Base-by-base conservation (phyloP, 2,329 filamentous ascomycete species). In the Microthyrium microscopicum region DNA sequence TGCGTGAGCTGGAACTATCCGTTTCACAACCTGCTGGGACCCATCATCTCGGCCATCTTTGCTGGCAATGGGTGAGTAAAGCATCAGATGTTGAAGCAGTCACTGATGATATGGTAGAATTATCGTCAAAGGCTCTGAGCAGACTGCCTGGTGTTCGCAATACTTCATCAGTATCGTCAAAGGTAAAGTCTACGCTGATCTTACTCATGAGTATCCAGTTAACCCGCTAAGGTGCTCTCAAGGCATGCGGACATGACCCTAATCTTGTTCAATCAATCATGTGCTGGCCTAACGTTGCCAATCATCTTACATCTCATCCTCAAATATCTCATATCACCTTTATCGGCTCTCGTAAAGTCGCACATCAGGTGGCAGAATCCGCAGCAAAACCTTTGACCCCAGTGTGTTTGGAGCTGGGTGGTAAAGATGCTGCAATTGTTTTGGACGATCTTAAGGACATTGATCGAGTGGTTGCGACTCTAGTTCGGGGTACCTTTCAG, bases 1-100 rank as follows among this genome's bases (percentile, higher is more conserved):
- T 77, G 87, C 33, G 83, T 98, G 27, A 89, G 80, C 50, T 98
- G 89, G 89, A 98, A 98, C 61, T 95, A 84, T 44, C 55, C 82
- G 28, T 92, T 95, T 56, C 89, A 98, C 60, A 98, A 98, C 56
- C 65, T 95, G 41, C 71, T 95, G 29, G 83, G 81, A 0, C 89
- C 87, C 11, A 70, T 94, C 43, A 91, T 95, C 50, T 85, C 81
- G 43, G 75, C 81, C 12, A 68, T 95, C 32, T 95, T 95, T 52
- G 68, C 85, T 11, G 89, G 89, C 29, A 94, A 95, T 51, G 82
- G 73, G n/a, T n/a, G n/a, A n/a, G n/a, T n/a, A n/a, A n/a, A n/a
- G n/a, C n/a, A n/a, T n/a, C n/a, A n/a, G n/a, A n/a, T n/a, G n/a
- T n/a, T n/a, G n/a, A n/a, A n/a, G n/a, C n/a, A n/a, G n/a, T n/a